These are phyloP conservation scores for Acer saccharum DNA, from an alignment of 345 rosid genomes.

Conservation along the genomic window DNA sequence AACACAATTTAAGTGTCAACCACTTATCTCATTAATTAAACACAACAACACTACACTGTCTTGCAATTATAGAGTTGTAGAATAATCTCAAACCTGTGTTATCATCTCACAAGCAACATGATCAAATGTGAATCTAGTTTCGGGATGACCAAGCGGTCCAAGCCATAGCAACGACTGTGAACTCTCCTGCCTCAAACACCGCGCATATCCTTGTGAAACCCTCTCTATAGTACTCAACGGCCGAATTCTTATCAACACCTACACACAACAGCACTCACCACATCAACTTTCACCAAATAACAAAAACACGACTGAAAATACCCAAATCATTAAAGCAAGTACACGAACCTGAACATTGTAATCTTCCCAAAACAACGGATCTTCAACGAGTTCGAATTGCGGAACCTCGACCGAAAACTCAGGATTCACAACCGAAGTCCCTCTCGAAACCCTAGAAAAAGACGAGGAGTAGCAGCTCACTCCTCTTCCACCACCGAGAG, in stretches of 20 bases:
- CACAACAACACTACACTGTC: background rate
- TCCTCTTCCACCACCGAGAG: constrained; percentile 66
- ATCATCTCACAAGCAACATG: constrained; percentile 77
- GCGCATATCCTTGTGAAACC: constrained; percentile 62
- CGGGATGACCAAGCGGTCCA: constrained; percentile 93
- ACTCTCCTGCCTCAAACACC: constrained; percentile 83
- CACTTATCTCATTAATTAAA: background rate
- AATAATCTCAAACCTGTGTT: constrained; percentile 60
- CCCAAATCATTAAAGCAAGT: background rate
- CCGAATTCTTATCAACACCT: constrained; percentile 89
- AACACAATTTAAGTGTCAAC: background rate
- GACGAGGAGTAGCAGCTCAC: constrained; percentile 29
- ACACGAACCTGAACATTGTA: constrained; percentile 84
- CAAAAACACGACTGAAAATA: background rate
- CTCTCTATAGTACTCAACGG: constrained; percentile 67
- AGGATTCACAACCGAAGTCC: constrained; percentile 41
- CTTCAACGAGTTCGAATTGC: constrained; percentile 76
- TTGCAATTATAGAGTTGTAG: background rate
- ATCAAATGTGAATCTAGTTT: constrained; percentile 93
- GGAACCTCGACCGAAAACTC: constrained; percentile 46
- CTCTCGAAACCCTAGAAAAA: constrained; percentile 50
- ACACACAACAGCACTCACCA: constrained; percentile 17
- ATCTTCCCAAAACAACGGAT: constrained; percentile 80
- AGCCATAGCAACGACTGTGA: constrained; percentile 74
- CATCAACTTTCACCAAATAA: background rate